Evolutionary conservation across 345 rosid species (phyloP).

Genomic region (Citrus sp.): DNA sequence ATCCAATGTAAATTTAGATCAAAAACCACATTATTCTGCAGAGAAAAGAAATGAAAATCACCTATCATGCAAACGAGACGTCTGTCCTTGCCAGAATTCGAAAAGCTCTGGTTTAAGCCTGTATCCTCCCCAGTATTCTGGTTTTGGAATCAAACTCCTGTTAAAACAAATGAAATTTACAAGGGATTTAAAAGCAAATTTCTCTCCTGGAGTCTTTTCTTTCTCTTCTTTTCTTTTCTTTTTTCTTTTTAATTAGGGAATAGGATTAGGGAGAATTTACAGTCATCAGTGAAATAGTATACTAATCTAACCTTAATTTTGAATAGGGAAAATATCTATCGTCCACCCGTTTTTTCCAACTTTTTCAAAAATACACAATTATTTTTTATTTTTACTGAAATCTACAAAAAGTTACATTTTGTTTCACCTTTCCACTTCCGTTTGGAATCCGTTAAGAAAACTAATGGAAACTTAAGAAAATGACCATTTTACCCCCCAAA

Average conservation of each 20-base stretch:
- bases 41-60: slow-evolving; percentile 10
- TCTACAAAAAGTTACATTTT: too few species aligned
- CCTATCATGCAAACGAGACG: slow-evolving; percentile 86
- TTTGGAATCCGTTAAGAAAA: too few species aligned
- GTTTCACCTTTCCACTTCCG: too few species aligned
- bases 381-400: too few species aligned
- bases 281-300: not conserved
- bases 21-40: slow-evolving; percentile 2
- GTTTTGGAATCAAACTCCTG: slow-evolving; percentile 87
- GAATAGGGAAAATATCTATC: too few species aligned
- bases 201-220: not conserved
- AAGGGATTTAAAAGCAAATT: not conserved
- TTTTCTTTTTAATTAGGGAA: not conserved
- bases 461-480: too few species aligned
- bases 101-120: slow-evolving; percentile 72
- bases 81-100: slow-evolving; percentile 97
- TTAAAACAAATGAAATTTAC: slow-evolving; percentile 13
- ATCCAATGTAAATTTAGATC: not conserved
- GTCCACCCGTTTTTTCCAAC: too few species aligned
- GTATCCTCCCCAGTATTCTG: slow-evolving; percentile 91
- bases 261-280: not conserved
- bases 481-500: too few species aligned
- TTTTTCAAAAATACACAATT: too few species aligned
- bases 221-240: not conserved
- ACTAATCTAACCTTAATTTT: not conserved